A percentile compares a stretch with the other conserved stretches of the same genome.
Conservation (phyloP, 306 rosid species). For the Trifolium pratense region DNA sequence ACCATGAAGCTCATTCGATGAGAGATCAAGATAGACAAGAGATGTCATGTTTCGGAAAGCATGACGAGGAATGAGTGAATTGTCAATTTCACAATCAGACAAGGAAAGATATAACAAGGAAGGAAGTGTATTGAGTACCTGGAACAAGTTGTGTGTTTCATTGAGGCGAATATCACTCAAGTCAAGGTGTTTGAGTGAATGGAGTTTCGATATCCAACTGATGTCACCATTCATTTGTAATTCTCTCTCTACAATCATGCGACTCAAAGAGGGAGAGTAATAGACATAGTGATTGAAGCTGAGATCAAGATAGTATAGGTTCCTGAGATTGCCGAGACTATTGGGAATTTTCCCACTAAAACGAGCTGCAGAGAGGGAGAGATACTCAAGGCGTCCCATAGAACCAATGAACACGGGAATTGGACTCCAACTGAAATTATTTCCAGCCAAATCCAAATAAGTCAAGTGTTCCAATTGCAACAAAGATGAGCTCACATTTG, state of each 20-base stretch:
- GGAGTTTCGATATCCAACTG: slow-evolving; percentile 39
- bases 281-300: too few relatives aligned
- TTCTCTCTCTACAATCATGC: fast-evolving
- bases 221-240: not conserved
- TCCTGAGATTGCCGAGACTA: slow-evolving; percentile 33
- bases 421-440: not conserved
- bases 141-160: slow-evolving; percentile 5
- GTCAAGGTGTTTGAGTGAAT: slow-evolving; percentile 26
- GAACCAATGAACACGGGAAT: slow-evolving; percentile 13
- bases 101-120: not conserved
- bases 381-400: not conserved
- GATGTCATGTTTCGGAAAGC: slow-evolving; percentile 35
- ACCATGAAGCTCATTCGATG: fast-evolving
- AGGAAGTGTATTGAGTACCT: slow-evolving; percentile 36
- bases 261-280: fast-evolving
- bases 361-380: not conserved
- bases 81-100: not conserved
- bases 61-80: not conserved
- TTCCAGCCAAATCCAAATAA: slow-evolving; percentile 33
- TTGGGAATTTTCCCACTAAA: slow-evolving; percentile 18
- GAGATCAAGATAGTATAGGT: slow-evolving; percentile 7
- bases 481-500: slow-evolving; percentile 6
- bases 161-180: not conserved
- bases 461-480: slow-evolving; percentile 25
- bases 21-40: slow-evolving; percentile 27